These are phyloP conservation scores for Colletotrichum australisinense DNA, from an alignment of 2,329 filamentous ascomycete species.

Conservation along the genomic window DNA sequence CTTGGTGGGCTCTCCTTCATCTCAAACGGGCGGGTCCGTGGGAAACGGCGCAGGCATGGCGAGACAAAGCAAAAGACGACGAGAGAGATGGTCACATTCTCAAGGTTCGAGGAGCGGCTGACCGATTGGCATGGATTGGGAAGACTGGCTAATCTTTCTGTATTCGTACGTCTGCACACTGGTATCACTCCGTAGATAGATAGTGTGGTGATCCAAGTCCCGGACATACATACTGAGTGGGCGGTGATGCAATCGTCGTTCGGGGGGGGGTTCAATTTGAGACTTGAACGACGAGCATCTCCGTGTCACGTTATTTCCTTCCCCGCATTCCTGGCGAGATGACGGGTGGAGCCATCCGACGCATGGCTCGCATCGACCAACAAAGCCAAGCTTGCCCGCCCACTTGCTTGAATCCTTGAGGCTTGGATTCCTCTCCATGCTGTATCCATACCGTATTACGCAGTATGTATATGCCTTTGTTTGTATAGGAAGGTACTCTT, in stretches of 20 bases:
- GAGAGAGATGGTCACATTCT: conserved; percentile 7
- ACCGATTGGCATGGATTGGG: not conserved
- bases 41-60: conserved; percentile 2
- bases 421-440: not conserved
- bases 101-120: conserved; percentile 6
- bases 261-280: not conserved
- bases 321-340: conserved; percentile 32
- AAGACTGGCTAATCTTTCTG: not conserved
- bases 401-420: not conserved
- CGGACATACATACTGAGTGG: not conserved
- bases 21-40: not conserved
- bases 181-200: not conserved
- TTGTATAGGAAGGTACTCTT: no score
- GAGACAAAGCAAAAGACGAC: not conserved
- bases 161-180: not conserved
- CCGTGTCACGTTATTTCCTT: conserved; percentile 14
- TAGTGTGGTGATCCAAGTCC: not conserved
- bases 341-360: not conserved
- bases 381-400: not conserved
- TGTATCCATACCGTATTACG: not conserved
- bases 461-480: not conserved
- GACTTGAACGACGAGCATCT: not conserved
- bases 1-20: not conserved
- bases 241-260: not conserved
- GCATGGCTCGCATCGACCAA: conserved; percentile 12